phyloP scores from a whole-genome alignment of 768 basidiomycete genomes.

The Trametes meyenii region DNA sequence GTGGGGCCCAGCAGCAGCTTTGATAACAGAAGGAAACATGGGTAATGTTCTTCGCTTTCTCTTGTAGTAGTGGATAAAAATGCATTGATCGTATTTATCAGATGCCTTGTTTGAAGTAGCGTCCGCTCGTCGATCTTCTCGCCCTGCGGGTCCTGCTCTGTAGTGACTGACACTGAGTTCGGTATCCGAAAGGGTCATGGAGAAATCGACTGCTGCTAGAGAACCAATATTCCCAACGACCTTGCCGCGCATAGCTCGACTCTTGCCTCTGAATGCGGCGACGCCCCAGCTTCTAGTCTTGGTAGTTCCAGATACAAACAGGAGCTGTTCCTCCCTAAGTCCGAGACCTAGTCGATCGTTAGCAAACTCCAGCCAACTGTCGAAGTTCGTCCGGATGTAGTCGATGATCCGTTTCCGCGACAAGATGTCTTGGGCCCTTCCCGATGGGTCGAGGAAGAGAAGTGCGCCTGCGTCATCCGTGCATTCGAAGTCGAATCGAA shows the following conservation, averaged over 20 bases:
- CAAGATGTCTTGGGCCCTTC: neutral
- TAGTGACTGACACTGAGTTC: neutral
- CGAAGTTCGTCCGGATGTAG: constrained; percentile 10
- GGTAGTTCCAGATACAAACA: constrained; percentile 22
- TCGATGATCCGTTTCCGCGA: neutral
- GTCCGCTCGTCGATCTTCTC: too few relatives aligned
- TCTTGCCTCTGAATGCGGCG: constrained; percentile 5
- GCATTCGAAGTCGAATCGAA: constrained; percentile 13
- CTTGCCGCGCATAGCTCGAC: neutral
- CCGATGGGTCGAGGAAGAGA: neutral
- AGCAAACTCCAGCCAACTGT: constrained; percentile 17
- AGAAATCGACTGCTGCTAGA: neutral
- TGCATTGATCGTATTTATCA: neutral
- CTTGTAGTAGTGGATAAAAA: neutral
- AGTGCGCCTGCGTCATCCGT: neutral
- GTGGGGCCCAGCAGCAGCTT: neutral
- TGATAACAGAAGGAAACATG: neutral
- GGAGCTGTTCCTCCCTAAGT: constrained; percentile 6
- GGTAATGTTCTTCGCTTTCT: neutral
- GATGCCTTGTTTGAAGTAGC: neutral
- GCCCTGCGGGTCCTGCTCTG: neutral
- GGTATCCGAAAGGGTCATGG: neutral
- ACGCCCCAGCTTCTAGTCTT: constrained; percentile 21
- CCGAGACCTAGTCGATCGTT: constrained; percentile 2
- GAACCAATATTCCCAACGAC: neutral